A percentile compares a stretch with the other conserved stretches of the same genome.
These are phyloP conservation scores for Pichia heedii DNA, from an alignment of 805 yeast genomes.

Conservation along the genomic window DNA sequence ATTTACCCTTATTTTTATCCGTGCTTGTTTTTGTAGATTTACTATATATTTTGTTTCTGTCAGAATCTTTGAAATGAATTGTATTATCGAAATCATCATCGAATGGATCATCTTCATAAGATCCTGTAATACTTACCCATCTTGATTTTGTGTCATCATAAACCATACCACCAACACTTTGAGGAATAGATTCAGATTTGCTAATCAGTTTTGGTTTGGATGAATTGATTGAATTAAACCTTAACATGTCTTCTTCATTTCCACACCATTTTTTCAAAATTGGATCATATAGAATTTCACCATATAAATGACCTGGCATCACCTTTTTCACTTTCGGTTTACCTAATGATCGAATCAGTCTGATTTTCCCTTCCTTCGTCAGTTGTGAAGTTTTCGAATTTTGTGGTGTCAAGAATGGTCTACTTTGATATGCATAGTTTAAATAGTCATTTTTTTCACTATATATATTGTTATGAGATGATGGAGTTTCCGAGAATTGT, in stretches of 20 bases:
- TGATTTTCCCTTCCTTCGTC: conserved; percentile 26
- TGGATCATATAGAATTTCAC: conserved; percentile 48
- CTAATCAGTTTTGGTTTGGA: conserved; percentile 19
- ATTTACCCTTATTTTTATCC: background rate
- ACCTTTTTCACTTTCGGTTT: conserved; percentile 19
- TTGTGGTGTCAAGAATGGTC: background rate
- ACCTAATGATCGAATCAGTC: conserved; percentile 23
- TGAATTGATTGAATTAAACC: conserved; percentile 37
- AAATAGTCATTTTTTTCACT: background rate
- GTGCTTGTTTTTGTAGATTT: background rate
- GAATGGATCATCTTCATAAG: conserved; percentile 37
- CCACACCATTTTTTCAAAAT: conserved; percentile 52
- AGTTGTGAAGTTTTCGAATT: conserved; percentile 14
- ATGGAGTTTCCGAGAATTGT: conserved; percentile 19
- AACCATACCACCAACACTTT: conserved; percentile 45
- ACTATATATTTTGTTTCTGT: background rate
- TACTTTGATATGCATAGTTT: background rate
- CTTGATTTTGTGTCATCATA: conserved; percentile 48
- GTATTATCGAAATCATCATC: conserved; percentile 39
- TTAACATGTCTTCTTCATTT: conserved; percentile 46
- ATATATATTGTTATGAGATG: conserved; percentile 8
- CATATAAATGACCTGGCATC: conserved; percentile 25
- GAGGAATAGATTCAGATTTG: conserved; percentile 17
- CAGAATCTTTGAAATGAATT: background rate
- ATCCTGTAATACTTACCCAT: conserved; percentile 47